Evolutionary conservation across 352 stramenopile species (phyloP), one percentile per base, ranked within the genome.

Genomic region (Pythium aristosporum): DNA sequence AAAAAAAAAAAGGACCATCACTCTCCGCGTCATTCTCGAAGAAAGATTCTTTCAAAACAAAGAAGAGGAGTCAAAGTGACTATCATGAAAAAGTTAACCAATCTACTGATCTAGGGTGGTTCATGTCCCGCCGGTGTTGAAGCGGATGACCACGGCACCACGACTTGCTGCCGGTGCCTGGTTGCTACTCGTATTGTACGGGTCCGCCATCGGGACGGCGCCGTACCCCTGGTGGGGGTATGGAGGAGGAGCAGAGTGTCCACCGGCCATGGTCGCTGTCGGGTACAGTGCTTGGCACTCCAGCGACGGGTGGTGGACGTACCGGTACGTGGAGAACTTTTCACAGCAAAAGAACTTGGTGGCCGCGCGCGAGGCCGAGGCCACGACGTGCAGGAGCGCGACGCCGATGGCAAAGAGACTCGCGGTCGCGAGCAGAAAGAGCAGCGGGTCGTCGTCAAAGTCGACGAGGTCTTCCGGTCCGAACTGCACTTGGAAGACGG

Each of bases 291-390:
- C 46, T 2, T 62, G 47, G 41, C 3, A 13, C 36, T n/a, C 13
- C 16, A 25, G n/a, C 25, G 43, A 28, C 25, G 57, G 42, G 50
- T 61, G 61, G 44, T 77, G 71, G 30, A 85, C 70, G n/a, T 81
- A 78, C 52, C 73, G 73, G 30, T 82, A 78, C 23, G 72, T 75
- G n/a, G 70, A 73, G 67, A 89, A 78, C 54, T 70, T 73, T 55
- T 90, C 81, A 51, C 75, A 84, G 66, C 79, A 90, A 62, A 90
- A 86, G 67, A 90, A 88, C 16, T 70, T 67, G 28, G 81, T 88
- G 47, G 76, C 73, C 11, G 67, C 72, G 11, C 72, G 68, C 8
- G 81, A 88, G 20, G 77, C 18, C 51, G 60, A 69, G 11, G 75
- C 78, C 53, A 87, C 67, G 25, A 88, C 42, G 52, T 85, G 77